These are phyloP conservation scores for Dothiorella sarmentorum DNA, from an alignment of 2,329 filamentous ascomycete species.

Conservation along the genomic window DNA sequence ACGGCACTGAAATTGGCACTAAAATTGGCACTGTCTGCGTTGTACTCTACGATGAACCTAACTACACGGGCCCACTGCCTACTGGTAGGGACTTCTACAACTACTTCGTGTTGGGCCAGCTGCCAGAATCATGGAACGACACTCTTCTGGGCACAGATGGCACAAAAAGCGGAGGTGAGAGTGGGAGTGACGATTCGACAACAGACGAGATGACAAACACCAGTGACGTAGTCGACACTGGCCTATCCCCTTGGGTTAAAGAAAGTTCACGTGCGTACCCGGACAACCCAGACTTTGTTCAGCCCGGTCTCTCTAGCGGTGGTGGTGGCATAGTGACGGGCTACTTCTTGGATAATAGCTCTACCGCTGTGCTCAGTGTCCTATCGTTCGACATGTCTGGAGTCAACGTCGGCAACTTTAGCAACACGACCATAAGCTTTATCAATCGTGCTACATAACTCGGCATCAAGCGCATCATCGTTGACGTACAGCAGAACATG, in stretches of 20 bases:
- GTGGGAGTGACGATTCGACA: not conserved
- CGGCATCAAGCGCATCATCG: slow-evolving; percentile 55
- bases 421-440: slow-evolving; percentile 38
- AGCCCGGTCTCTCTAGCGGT: slow-evolving; percentile 23
- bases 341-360: slow-evolving; percentile 40
- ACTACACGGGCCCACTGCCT: slow-evolving; percentile 29
- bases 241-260: too few species aligned
- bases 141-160: too few species aligned
- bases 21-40: slow-evolving; percentile 24
- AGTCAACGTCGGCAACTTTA: slow-evolving; percentile 26
- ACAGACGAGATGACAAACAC: too few species aligned
- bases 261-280: slow-evolving; percentile 27
- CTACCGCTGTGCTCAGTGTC: slow-evolving; percentile 43
- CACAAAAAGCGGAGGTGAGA: too few species aligned
- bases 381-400: slow-evolving; percentile 33
- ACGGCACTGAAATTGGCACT: too few species aligned
- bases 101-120: slow-evolving; percentile 39
- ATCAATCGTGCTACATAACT: slow-evolving; percentile 42
- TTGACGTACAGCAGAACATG: slow-evolving; percentile 49
- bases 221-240: too few species aligned
- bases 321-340: slow-evolving; percentile 34
- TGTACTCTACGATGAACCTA: slow-evolving; percentile 24
- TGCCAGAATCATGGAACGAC: slow-evolving; percentile 22
- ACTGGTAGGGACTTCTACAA: slow-evolving; percentile 46
- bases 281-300: slow-evolving; percentile 23